These are phyloP conservation scores for Metschnikowia lochheadii DNA, from an alignment of 805 yeast species.

Conservation along the genomic window DNA sequence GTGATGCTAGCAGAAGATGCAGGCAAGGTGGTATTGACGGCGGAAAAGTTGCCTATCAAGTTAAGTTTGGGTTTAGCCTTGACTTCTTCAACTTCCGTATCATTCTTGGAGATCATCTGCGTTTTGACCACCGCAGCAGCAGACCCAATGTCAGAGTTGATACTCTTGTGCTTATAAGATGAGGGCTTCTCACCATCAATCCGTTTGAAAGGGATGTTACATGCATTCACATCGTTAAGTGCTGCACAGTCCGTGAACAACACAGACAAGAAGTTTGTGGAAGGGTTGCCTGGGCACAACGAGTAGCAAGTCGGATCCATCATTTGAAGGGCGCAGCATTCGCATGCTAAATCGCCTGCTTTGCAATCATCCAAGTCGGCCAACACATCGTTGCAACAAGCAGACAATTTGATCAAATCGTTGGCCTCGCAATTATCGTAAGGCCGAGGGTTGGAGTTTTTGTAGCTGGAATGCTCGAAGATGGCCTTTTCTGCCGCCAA, in stretches of 20 bases:
- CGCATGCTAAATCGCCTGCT: slow-evolving; percentile 52
- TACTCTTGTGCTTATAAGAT: slow-evolving; percentile 8
- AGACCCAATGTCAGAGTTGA: slow-evolving; percentile 5
- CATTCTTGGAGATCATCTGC: slow-evolving; percentile 1
- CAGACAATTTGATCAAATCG: slow-evolving; percentile 39
- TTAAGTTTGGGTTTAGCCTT: slow-evolving; percentile 8
- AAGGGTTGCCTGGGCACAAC: slow-evolving; percentile 46
- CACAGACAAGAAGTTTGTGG: slow-evolving; percentile 44
- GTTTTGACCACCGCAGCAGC: slow-evolving; percentile 11
- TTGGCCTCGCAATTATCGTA: slow-evolving; percentile 39
- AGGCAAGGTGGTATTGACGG: neutral
- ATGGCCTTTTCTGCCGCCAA: slow-evolving; percentile 6
- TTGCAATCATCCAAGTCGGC: slow-evolving; percentile 46
- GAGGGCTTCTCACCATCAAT: slow-evolving; percentile 26
- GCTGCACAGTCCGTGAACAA: slow-evolving; percentile 43
- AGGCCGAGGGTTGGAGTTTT: slow-evolving; percentile 45
- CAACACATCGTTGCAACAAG: slow-evolving; percentile 46
- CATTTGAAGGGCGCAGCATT: slow-evolving; percentile 52
- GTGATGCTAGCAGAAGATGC: slow-evolving; percentile 6
- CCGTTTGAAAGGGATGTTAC: slow-evolving; percentile 47
- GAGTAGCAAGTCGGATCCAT: slow-evolving; percentile 44
- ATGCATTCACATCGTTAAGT: slow-evolving; percentile 48
- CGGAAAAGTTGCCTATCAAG: slow-evolving; percentile 6
- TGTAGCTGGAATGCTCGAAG: slow-evolving; percentile 38
- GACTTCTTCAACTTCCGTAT: neutral